Evolutionary conservation across 148 eudicot genomes (phyloP), one percentile per base, ranked within the genome.

Genomic region (Rhododendron ovatum): DNA sequence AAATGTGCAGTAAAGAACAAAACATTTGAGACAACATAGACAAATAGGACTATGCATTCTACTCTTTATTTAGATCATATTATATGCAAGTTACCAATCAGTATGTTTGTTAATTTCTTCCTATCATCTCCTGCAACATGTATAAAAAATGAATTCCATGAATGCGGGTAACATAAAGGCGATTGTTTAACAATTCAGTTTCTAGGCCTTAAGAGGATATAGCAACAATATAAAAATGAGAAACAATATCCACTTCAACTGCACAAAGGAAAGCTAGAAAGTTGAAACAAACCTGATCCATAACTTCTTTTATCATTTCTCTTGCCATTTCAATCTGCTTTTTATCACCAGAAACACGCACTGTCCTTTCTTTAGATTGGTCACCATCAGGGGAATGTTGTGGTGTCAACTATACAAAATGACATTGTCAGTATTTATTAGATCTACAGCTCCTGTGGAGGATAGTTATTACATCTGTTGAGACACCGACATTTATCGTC

Each of bases 291-390:
- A 97, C 99, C 99, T 97, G 99, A 90, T 87, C 92, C 99, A 97
- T 95, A 71, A 94, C 98, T 89, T 97, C 96, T 86, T 92, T 95
- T 55, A 97, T 95, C 90, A 97, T 91, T 84, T 94, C 99, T 86
- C 91, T 90, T 28, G 98, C 99, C 77, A 86, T 81, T 84, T 97
- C 98, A 86, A 97, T 92, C 90, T 95, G 98, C 89, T 90, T 93
- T 91, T 88, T 94, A 85, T 93, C 98, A 83, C 99, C 99, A 81
- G 96, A 92, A 33, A 97, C 91, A 65, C 98, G 90, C 80, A 95
- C 95, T 65, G 92, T 97, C 88, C 96, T 93, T 87, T 95, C 98
- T 86, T 91, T 93, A 18, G 95, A 91, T 78, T 91, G 92, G 79
- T 95, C 96, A 51, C 96, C 99, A 30, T 95, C 93, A 5, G 93